Evolutionary conservation across 2,329 filamentous ascomycete genomes (phyloP), one percentile per base, ranked within the genome.

Genomic region (Saccharata proteae): DNA sequence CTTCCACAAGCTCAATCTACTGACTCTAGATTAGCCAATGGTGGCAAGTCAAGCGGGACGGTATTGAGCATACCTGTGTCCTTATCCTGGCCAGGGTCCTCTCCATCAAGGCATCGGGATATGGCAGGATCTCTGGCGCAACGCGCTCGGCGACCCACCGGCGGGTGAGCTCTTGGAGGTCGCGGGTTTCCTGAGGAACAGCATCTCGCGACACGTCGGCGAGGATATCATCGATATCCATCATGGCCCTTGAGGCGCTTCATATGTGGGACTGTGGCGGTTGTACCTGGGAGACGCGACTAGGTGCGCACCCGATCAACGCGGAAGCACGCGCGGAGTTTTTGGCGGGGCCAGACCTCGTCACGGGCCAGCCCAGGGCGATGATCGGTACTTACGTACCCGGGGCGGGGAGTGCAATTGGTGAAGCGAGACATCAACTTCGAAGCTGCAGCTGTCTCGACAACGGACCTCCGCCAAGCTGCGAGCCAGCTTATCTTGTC

Each of bases 141-240:
- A 80, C 82, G 44, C 90, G 75, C 57, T 98, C 92, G 25, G 88
- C 83, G 26, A 94, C 74, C 88, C 88, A 98, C 46, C 78, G 80
- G 47, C 88, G 79, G 44, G 88, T 94, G 44, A 98, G 64, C 32
- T 81, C 74, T 55, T 94, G 85, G 43, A 96, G 69, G 58, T 96
- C 88, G 47, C 75, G 69, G 24, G 69, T 7, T 20, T 28, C 18
- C 3, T 74, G 71, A 20, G 62, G 41, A 3, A 45, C 42, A 1
- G 49, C 47, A n/a, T 54, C 52, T 29, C 51, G 51, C 8, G 58
- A 52, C 18, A 68, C 60, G 22, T 65, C 61, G 39, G 63, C 62
- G 43, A 69, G 61, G 38, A 69, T 64, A 48, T 69, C 65, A 41
- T 60, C 55, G 39, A 67, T 67, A 37, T 67, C 60, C 58, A 61